Base-by-base conservation (phyloP, 768 basidiomycete genomes). In the Psilocybe sp. region DNA sequence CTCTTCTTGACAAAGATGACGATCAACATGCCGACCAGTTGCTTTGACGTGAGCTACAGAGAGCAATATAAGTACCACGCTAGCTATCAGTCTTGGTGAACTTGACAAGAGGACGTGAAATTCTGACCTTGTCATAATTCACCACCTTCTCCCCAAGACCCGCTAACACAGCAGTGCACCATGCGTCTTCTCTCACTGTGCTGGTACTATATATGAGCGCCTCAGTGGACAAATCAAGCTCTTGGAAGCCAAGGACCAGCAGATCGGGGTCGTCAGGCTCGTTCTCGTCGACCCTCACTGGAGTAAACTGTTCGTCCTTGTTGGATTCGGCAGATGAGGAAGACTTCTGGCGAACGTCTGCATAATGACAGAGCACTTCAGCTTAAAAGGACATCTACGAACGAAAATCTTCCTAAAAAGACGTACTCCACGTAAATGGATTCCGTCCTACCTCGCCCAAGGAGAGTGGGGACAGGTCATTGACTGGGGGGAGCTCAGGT, bases 1-100 rank as follows among this genome's bases (percentile, higher is more conserved):
- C 62, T 53, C 48, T 77, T 85, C 64, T 81, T 85, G 7, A 80
- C 82, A 37, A 92, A 69, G 23, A 88, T 65, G 10, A 92, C 60
- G 15, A 92, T 66, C n/a, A 92, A 70, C 75, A 91, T 88, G 33
- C 91, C 91, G 34, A 92, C 89, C 15, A 93, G 84, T 62, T 91
- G 91, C 57, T 78, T 87, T 3, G 87, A 89, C 12, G 69, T 71
- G 31, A 92, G 71, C 89, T 92, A 40, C 1, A 46, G 13, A 19
- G 43, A 20, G 39, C 14, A 38, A 47, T 14, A 9, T 35, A n/a
- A n/a, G n/a, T n/a, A 31, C 7, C 16, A 43, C n/a, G 34, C 14
- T 50, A 1, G 41, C 18, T 5, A 15, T 47, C 20, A 46, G 14
- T 36, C 15, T 7, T 14, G n/a, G 41, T 32, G 8, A 18, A 11